Percentiles rank a stretch among this genome's conserved stretches.
Conservation (phyloP, 2,329 filamentous ascomycete species). For the Cladobotryum mycophilum region DNA sequence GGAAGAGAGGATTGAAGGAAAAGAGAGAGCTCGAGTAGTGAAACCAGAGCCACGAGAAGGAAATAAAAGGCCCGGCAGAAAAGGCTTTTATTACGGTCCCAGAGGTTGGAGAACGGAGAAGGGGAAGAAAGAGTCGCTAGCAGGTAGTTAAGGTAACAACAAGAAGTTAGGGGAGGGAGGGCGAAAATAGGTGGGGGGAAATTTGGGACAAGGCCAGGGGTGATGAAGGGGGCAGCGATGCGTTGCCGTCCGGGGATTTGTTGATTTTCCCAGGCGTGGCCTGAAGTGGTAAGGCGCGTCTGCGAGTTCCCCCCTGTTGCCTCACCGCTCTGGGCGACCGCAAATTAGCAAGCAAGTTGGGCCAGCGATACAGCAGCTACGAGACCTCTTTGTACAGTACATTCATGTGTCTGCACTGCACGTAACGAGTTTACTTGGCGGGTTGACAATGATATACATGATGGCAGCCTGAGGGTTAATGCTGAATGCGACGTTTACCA, state of each 20-base stretch:
- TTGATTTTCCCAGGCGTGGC: slow-evolving; percentile 31
- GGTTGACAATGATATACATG: too few relatives aligned
- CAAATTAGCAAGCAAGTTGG: slow-evolving; percentile 2
- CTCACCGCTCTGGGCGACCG: slow-evolving; percentile 14
- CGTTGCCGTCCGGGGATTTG: slow-evolving; percentile 30
- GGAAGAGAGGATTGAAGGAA: slow-evolving; percentile 21
- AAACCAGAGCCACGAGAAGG: slow-evolving; percentile 17
- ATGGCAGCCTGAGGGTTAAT: too few relatives aligned
- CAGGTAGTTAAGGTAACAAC: slow-evolving; percentile 7
- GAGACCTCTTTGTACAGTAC: too few relatives aligned
- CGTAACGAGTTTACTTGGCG: too few relatives aligned
- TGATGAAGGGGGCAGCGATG: slow-evolving; percentile 9
- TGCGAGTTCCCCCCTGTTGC: slow-evolving; percentile 12
- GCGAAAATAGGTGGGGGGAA: slow-evolving; percentile 42
- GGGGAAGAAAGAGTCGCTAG: slow-evolving; percentile 17
- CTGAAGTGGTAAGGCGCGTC: slow-evolving; percentile 31
- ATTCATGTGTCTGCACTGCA: too few relatives aligned
- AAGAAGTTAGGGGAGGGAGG: slow-evolving; percentile 15
- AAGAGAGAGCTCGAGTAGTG: slow-evolving; percentile 19
- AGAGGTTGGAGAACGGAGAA: slow-evolving; percentile 18
- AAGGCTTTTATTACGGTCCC: slow-evolving; percentile 14
- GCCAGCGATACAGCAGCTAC: not conserved
- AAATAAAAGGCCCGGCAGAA: slow-evolving; percentile 19
- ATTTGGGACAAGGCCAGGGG: slow-evolving; percentile 35
- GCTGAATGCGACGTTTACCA: too few relatives aligned